Base-by-base conservation (phyloP, 2,329 filamentous ascomycete genomes). In the Xylariaceae sp. region DNA sequence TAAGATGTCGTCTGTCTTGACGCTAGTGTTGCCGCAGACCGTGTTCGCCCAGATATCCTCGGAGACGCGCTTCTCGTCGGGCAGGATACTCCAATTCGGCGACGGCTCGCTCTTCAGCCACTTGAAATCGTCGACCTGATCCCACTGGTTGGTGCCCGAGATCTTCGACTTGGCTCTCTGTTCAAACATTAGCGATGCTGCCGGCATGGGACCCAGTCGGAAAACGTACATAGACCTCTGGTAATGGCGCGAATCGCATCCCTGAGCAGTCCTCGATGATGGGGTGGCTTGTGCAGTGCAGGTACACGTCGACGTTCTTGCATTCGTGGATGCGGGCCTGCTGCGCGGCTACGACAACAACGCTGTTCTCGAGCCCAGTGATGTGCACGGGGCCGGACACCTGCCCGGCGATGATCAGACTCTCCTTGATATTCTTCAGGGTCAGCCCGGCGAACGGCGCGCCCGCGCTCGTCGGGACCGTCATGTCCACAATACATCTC, bases 51-150 rank as follows among this genome's bases (percentile, higher is more conserved):
- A 96, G 0, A 89, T 77, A 1, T 82, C 77, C 1, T 88, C 83
- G 0, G 75, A 64, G 12, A 93, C 74, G 20, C 81, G 81, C 52
- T 87, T 77, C 1, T 78, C 78, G 50, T 85, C 81, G 1, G 84
- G 77, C 20, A 98, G 65, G 2, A 91, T 74, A 32, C 79, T 84
- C 91, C 93, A 99, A 70, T 99, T 93, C 2, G 95, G 95, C 69
- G 91, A 97, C 26, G 85, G 85, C 55, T 90, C 91, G 16, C 84
- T 81, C 73, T 93, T 96, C 61, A 97, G 82, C 95, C 95, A 98
- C 75, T 96, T 96, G 80, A 99, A 99, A 72, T 99, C 95, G 72
- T 98, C 91, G 16, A 98, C 90, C 67, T 95, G 86, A 65, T 93
- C 83, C 91, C 91, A 99, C 66, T 89, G 84, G 70, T 96, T 93